Percentiles rank a stretch among this genome's conserved stretches.
phyloP scores from a whole-genome alignment of 2,329 filamentous ascomycete genomes.

The Chrysoporthe cubensis region DNA sequence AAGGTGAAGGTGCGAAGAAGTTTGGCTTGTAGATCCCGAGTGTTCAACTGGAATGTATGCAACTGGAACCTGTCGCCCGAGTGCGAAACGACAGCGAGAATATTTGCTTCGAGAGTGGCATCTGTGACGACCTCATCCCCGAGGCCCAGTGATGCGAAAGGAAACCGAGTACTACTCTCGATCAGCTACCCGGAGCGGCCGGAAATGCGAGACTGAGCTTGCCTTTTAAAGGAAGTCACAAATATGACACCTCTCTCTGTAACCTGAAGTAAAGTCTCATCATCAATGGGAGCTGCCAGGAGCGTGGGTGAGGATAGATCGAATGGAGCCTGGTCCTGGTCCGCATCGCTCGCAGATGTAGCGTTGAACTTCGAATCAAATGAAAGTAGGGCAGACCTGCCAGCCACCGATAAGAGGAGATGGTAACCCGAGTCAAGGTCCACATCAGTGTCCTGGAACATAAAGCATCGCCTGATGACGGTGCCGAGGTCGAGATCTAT shows the following conservation, averaged over 20 bases:
- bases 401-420: slow-evolving; percentile 54
- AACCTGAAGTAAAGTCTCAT: slow-evolving; percentile 54
- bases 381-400: slow-evolving; percentile 52
- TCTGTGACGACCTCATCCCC: slow-evolving; percentile 42
- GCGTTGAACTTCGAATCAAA: slow-evolving; percentile 53
- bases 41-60: slow-evolving; percentile 44
- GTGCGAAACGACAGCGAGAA: slow-evolving; percentile 50
- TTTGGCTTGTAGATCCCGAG: slow-evolving; percentile 36
- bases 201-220: slow-evolving; percentile 30
- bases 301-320: slow-evolving; percentile 59
- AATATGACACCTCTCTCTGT: slow-evolving; percentile 54
- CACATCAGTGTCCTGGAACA: slow-evolving; percentile 42
- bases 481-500: slow-evolving; percentile 56
- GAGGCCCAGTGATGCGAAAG: slow-evolving; percentile 32
- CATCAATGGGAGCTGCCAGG: slow-evolving; percentile 43
- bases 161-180: slow-evolving; percentile 14
- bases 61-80: slow-evolving; percentile 42
- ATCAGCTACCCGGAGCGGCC: background rate
- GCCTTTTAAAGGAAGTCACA: slow-evolving; percentile 43
- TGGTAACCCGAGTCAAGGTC: slow-evolving; percentile 39
- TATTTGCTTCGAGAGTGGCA: slow-evolving; percentile 45
- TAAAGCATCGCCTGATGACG: slow-evolving; percentile 58
- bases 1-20: slow-evolving; percentile 29
- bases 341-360: slow-evolving; percentile 39
- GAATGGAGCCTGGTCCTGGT: slow-evolving; percentile 48